These are phyloP conservation scores for Logfia minima DNA, from an alignment of 129 eudicot genomes.

Conservation along the genomic window DNA sequence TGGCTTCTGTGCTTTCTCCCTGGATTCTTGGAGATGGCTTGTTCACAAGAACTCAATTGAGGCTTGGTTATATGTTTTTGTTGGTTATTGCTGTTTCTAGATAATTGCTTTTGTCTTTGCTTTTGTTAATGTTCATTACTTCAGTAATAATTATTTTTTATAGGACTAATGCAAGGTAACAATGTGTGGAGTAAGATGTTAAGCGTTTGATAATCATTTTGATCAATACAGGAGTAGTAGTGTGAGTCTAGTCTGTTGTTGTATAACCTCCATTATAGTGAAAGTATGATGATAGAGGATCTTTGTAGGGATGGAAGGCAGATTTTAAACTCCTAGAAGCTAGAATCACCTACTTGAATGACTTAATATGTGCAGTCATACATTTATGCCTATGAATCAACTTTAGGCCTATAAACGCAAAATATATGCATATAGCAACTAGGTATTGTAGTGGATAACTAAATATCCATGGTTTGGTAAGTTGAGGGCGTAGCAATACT, in stretches of 20 bases:
- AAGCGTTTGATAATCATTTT: background rate
- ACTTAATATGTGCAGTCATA: background rate
- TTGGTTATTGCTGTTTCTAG: background rate
- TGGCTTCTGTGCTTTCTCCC: background rate
- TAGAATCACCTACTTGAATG: background rate
- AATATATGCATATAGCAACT: background rate
- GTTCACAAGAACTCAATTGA: background rate
- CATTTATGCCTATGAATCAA: background rate
- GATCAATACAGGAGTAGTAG: background rate
- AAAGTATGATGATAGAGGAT: background rate
- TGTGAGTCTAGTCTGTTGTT: background rate
- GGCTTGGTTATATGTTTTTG: background rate
- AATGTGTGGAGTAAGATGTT: background rate
- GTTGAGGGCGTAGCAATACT: background rate
- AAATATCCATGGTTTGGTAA: background rate
- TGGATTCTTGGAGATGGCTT: background rate
- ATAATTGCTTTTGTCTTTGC: background rate
- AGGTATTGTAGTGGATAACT: background rate
- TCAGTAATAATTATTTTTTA: background rate
- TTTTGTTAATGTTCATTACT: background rate
- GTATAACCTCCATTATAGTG: background rate
- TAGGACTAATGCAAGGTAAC: background rate
- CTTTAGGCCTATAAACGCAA: background rate
- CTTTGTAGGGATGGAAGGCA: background rate
- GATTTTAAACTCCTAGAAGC: slow-evolving; percentile 1